phyloP scores from a whole-genome alignment of 192 early-diverging fungal species.

The Mortierella antarctica region DNA sequence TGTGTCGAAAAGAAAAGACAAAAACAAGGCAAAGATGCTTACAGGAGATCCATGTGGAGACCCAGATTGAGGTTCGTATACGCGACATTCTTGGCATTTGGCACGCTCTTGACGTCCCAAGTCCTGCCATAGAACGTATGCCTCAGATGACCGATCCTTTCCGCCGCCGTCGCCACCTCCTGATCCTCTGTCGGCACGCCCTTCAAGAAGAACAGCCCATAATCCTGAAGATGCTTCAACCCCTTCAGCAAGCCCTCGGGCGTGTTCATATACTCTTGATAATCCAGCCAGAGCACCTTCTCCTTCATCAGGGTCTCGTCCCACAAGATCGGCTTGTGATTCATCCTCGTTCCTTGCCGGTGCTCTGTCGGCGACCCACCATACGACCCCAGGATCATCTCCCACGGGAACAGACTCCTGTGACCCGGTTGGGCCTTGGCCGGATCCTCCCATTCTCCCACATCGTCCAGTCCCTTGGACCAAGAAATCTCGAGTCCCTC shows the following conservation, averaged over 20 bases:
- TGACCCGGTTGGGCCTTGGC: conserved; percentile 38
- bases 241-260: conserved; percentile 62
- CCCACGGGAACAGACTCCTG: conserved; percentile 30
- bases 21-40: conserved; percentile 37
- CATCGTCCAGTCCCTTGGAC: conserved; percentile 59
- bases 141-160: conserved; percentile 73
- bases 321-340: conserved; percentile 56
- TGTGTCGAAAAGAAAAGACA: background rate
- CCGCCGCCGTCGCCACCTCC: conserved; percentile 67
- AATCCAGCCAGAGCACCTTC: conserved; percentile 61
- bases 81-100: conserved; percentile 85
- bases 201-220: conserved; percentile 76
- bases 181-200: conserved; percentile 69
- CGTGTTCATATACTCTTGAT: conserved; percentile 68
- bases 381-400: conserved; percentile 49
- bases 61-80: conserved; percentile 84
- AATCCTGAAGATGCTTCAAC: conserved; percentile 68
- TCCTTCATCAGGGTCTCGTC: conserved; percentile 45
- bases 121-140: conserved; percentile 82
- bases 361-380: conserved; percentile 30
- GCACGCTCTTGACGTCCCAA: conserved; percentile 83
- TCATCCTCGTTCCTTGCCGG: conserved; percentile 19
- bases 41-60: conserved; percentile 91
- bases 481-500: conserved; percentile 58
- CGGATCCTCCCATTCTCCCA: conserved; percentile 39